A percentile compares a stretch with the other conserved stretches of the same genome.
phyloP scores from a whole-genome alignment of 208 protist species.

The Acanthamoeba healyi region DNA sequence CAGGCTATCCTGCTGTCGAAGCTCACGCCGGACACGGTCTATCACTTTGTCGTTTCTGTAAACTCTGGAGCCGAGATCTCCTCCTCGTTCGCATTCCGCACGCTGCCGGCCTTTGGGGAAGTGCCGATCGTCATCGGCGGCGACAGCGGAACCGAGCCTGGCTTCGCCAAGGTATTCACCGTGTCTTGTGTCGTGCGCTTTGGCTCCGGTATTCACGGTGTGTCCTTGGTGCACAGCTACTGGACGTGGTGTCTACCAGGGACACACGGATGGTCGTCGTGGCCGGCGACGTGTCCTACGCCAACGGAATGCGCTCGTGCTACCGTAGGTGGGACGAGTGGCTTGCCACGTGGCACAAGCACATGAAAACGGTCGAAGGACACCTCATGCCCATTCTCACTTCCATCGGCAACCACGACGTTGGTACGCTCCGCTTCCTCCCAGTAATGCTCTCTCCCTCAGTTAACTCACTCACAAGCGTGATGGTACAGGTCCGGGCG shows the following conservation, averaged over 20 bases:
- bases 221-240: not conserved
- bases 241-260: not conserved
- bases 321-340: slow-evolving; percentile 78
- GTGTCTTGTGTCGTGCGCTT: not conserved
- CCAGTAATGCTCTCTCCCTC: not conserved
- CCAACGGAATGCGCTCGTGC: slow-evolving; percentile 65
- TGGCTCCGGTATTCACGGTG: not conserved
- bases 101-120: slow-evolving; percentile 3
- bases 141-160: not conserved
- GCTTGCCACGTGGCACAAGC: slow-evolving; percentile 3
- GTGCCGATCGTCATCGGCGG: slow-evolving; percentile 27
- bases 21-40: not conserved
- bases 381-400: slow-evolving; percentile 58
- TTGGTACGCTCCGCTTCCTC: slow-evolving; percentile 35
- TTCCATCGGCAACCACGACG: slow-evolving; percentile 81
- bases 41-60: not conserved
- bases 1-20: not conserved
- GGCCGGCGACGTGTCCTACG: slow-evolving; percentile 79
- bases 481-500: not conserved
- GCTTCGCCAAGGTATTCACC: not conserved
- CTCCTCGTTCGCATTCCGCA: not conserved
- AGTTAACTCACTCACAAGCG: no score
- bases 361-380: not conserved
- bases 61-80: not conserved
- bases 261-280: not conserved